phyloP scores from a whole-genome alignment of 257 asterid species.

The Solanum chiquidenum region DNA sequence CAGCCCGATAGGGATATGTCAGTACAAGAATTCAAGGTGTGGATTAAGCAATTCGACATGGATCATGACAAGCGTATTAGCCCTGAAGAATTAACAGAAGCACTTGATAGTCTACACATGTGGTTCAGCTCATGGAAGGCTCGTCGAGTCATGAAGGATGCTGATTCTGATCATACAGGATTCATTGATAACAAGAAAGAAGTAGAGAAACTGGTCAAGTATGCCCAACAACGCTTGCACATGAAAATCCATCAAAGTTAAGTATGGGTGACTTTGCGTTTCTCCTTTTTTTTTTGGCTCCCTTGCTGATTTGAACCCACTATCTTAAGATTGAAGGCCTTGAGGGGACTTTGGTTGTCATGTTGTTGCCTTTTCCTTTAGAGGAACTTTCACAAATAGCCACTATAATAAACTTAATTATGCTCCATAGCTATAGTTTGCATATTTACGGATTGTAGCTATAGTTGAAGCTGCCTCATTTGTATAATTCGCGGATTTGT shows the following conservation, averaged over 20 bases:
- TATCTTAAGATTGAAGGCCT: background rate
- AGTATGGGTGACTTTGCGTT: too few relatives aligned
- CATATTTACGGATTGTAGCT: too few relatives aligned
- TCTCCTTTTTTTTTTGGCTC: too few relatives aligned
- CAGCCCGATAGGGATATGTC: conserved; percentile 10
- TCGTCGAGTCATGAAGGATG: conserved; percentile 11
- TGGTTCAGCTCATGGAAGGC: conserved; percentile 24
- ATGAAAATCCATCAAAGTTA: conserved; percentile 10
- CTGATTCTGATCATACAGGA: conserved; percentile 14
- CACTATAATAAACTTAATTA: too few relatives aligned
- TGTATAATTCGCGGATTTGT: too few relatives aligned
- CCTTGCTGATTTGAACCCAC: background rate
- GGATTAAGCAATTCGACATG: conserved; percentile 24
- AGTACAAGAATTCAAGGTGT: conserved; percentile 26
- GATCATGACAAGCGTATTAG: conserved; percentile 23
- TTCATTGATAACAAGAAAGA: conserved; percentile 18
- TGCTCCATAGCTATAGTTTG: too few relatives aligned
- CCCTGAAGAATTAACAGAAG: conserved; percentile 13
- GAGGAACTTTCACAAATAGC: too few relatives aligned
- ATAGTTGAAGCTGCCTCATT: too few relatives aligned
- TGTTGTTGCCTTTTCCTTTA: background rate
- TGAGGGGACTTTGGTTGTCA: background rate
- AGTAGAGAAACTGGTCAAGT: conserved; percentile 17
- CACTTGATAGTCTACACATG: conserved; percentile 16
- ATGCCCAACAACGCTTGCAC: conserved; percentile 17